Conservation (phyloP, 176 grass and related monocot species). For the Triticum aestivum region IWGSC_CS_RefSeq_v2.1 NC_057798.1:482597143-482597642, state of each 20-base stretch:
- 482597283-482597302: conserved; percentile 44
- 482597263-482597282: background rate
- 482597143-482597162: background rate
- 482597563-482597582: conserved; percentile 63
- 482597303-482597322: conserved; percentile 63
- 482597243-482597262: background rate
- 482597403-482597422: conserved; percentile 53
- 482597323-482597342: conserved; percentile 62
- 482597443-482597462: conserved; percentile 76
- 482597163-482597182: conserved; percentile 17
- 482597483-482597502: conserved; percentile 68
- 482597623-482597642: conserved; percentile 69
- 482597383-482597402: conserved; percentile 70
- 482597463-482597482: conserved; percentile 86
- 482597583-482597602: conserved; percentile 51
- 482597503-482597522: conserved; percentile 51
- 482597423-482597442: conserved; percentile 67
- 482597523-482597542: conserved; percentile 54
- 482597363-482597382: conserved; percentile 61
- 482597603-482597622: conserved; percentile 72
- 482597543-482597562: conserved; percentile 72
- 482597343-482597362: conserved; percentile 86
- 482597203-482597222: conserved; percentile 1
- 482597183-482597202: conserved; percentile 5
- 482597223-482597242: background rate